These are phyloP conservation scores for Exserohilum rostratum DNA, from an alignment of 2,329 filamentous ascomycete genomes.

Conservation along the genomic window DNA sequence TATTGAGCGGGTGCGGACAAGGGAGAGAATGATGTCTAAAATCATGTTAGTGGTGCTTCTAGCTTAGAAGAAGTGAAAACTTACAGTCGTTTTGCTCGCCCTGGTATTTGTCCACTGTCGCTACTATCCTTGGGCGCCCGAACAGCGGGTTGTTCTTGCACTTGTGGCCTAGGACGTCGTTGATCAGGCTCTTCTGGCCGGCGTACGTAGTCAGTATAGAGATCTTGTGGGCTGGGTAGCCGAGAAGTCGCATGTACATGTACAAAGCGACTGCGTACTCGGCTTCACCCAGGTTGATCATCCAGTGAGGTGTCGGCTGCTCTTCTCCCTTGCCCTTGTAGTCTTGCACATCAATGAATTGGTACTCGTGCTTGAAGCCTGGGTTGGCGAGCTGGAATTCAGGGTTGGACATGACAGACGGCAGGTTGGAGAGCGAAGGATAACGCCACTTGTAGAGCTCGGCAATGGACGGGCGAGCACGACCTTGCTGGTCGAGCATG, in stretches of 20 bases:
- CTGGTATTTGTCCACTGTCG: constrained; percentile 98
- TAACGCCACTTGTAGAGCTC: constrained; percentile 95
- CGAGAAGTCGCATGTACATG: constrained; percentile 96
- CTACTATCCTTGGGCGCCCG: constrained; percentile 85
- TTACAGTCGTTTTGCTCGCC: constrained; percentile 98
- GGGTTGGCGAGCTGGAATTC: constrained; percentile 86
- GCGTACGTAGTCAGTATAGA: constrained; percentile 93
- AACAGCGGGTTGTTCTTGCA: constrained; percentile 86
- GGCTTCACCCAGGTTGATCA: constrained; percentile 95
- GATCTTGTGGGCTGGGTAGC: constrained; percentile 84
- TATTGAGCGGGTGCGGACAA: constrained; percentile 85
- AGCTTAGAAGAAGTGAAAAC: constrained; percentile 46
- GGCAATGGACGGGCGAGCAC: constrained; percentile 84
- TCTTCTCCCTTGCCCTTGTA: constrained; percentile 90
- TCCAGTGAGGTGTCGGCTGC: constrained; percentile 90
- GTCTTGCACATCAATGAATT: constrained; percentile 93
- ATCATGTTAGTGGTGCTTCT: constrained; percentile 12
- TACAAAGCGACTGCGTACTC: constrained; percentile 96
- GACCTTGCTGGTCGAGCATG: constrained; percentile 89
- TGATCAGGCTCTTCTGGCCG: constrained; percentile 85
- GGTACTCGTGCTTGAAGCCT: constrained; percentile 91
- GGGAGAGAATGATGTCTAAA: constrained; percentile 86
- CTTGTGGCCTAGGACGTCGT: constrained; percentile 81
- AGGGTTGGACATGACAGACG: constrained; percentile 68
- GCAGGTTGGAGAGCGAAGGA: constrained; percentile 76